Evolutionary conservation across 768 basidiomycete genomes (phyloP), one percentile per base, ranked within the genome.

Genomic region (Tylopilus plumbeoviolaceoides): DNA sequence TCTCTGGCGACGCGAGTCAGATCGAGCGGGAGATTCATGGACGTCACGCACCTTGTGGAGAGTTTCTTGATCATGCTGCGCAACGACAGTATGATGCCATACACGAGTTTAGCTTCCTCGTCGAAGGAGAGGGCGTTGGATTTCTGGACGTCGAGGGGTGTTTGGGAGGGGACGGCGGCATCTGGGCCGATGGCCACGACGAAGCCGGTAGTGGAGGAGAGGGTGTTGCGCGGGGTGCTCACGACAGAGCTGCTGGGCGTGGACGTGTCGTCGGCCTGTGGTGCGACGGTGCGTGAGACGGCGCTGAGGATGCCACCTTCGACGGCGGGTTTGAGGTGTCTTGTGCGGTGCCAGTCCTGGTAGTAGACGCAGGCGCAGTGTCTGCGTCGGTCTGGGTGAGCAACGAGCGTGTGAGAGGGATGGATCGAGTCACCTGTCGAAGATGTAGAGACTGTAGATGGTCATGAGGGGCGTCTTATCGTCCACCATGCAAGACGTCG

Each of bases 21-120:
- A 39, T 20, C 18, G 40, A 8, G 10, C 46, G 6, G 3, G 10
- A 33, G 12, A 33, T 8, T 18, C 8, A 21, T 10, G 30, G 33
- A 47, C 2, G 30, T 7, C 12, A 25, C 31, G 61, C 74, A 59
- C 95, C 85, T 79, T 60, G 88, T 85, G 12, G 95, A 89, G 10
- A 99, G 71, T 70, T 97, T 98, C 76, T 85, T 95, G 65, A 95
- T 76, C 94, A 98, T 95, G 69, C 92, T 94, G 50, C 92, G 74
- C 60, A 99, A 66, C 7, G 91, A 94, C 40, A 98, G 75, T 14
- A 98, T 78, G 49, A 99, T 91, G 51, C 97, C 97, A 67, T 98
- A 99, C 0, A 99, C 95, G 55, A 99, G 79, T 67, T 99, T 99
- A 1, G 87, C 87, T 70, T 99, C 95, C 69, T 99, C 97, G 64